These are phyloP conservation scores for Huiozyma naganishii DNA, from an alignment of 805 yeast species.

Conservation along the genomic window DNA sequence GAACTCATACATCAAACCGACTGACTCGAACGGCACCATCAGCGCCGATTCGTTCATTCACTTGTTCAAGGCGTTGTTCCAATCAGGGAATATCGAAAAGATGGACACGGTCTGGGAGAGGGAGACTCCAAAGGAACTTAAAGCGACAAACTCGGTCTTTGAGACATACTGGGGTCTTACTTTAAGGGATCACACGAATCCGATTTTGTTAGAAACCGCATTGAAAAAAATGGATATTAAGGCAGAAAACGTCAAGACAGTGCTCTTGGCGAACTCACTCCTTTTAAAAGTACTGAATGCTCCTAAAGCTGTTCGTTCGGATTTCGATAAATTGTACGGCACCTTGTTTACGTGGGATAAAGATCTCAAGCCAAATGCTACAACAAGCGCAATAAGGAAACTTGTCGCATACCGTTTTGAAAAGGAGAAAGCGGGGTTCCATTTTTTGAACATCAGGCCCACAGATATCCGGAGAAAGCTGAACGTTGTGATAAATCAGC, in stretches of 20 bases:
- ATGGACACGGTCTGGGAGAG: constrained; percentile 17
- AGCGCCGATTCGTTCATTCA: constrained; percentile 14
- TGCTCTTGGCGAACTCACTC: constrained; percentile 6
- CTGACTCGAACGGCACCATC: constrained; percentile 2
- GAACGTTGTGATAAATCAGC: constrained; percentile 7
- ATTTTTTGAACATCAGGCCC: constrained; percentile 7
- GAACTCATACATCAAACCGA: constrained; percentile 18
- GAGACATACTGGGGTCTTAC: constrained; percentile 15
- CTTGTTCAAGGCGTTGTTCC: constrained; percentile 14
- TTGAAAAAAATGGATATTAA: constrained; percentile 4
- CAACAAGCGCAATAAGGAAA: constrained; percentile 14
- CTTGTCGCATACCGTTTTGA: constrained; percentile 11
- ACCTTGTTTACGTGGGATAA: neutral
- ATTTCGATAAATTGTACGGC: constrained; percentile 12
- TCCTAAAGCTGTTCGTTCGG: constrained; percentile 4
- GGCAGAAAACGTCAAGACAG: neutral
- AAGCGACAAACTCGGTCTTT: constrained; percentile 8
- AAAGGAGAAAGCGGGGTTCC: constrained; percentile 8
- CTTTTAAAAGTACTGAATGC: constrained; percentile 11
- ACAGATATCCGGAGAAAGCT: neutral
- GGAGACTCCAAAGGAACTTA: constrained; percentile 17
- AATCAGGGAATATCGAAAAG: constrained; percentile 10
- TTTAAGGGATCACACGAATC: constrained; percentile 5
- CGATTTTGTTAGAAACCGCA: neutral
- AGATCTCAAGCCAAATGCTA: constrained; percentile 5